phyloP scores from a whole-genome alignment of 768 basidiomycete species.

The Gautieria morchelliformis region DNA sequence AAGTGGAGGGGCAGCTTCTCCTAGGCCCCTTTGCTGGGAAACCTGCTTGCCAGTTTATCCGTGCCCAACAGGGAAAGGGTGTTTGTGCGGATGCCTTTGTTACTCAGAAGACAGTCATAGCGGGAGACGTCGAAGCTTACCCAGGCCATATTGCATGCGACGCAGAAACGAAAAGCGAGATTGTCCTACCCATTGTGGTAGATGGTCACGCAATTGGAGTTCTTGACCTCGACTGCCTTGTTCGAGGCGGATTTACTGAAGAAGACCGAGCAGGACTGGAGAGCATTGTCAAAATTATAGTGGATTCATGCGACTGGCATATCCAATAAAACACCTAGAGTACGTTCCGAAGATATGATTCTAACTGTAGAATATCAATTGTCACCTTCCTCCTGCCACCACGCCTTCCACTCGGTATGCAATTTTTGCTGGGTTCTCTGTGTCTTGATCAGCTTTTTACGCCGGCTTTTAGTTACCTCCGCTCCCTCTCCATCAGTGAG shows the following conservation, averaged over 20 bases:
- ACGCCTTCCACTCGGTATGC: slow-evolving; percentile 67
- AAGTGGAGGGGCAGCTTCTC: slow-evolving; percentile 33
- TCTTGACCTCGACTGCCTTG: slow-evolving; percentile 82
- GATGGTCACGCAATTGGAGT: slow-evolving; percentile 29
- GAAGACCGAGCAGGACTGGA: slow-evolving; percentile 74
- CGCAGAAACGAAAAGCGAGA: slow-evolving; percentile 80
- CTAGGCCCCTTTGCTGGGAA: slow-evolving; percentile 85
- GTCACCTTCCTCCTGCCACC: slow-evolving; percentile 25
- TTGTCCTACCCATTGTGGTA: slow-evolving; percentile 69
- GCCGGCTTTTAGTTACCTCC: slow-evolving; percentile 71
- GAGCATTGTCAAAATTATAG: slow-evolving; percentile 56
- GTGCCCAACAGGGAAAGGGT: slow-evolving; percentile 46
- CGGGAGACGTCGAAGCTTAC: slow-evolving; percentile 68
- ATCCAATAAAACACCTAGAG: slow-evolving; percentile 7
- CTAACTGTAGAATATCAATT: slow-evolving; percentile 6
- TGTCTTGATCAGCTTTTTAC: slow-evolving; percentile 72
- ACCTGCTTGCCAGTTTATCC: slow-evolving; percentile 84
- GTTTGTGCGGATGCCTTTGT: slow-evolving; percentile 80
- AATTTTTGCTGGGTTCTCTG: slow-evolving; percentile 64
- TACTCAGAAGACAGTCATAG: slow-evolving; percentile 47
- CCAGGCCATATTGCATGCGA: slow-evolving; percentile 96
- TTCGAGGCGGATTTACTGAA: slow-evolving; percentile 57
- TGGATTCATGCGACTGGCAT: slow-evolving; percentile 59
- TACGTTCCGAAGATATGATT: slow-evolving; percentile 5
- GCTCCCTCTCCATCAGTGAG: slow-evolving; percentile 76